phyloP scores from a whole-genome alignment of 2,329 filamentous ascomycete genomes.

The Penicillium digitatum region DNA sequence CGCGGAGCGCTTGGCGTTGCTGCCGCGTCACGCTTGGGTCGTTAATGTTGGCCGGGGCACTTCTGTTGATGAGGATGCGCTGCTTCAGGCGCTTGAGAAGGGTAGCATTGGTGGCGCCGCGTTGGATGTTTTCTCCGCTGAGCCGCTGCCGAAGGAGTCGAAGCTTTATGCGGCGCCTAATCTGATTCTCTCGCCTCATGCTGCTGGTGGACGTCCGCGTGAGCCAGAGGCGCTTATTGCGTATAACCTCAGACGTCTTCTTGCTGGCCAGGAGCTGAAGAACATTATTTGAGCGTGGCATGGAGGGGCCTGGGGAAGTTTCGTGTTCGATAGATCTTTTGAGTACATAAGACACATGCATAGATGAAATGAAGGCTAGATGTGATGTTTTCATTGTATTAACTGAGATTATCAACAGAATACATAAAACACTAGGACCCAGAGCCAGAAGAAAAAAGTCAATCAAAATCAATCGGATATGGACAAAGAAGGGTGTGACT shows the following conservation, averaged over 20 bases:
- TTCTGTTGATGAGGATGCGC: constrained; percentile 22
- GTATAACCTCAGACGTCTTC: constrained; percentile 57
- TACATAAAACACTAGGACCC: too few relatives aligned
- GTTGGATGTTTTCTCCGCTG: constrained; percentile 22
- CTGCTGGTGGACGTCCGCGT: constrained; percentile 43
- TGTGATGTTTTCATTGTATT: too few relatives aligned
- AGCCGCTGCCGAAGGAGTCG: constrained; percentile 21
- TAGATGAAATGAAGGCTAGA: neutral
- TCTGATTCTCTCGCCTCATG: constrained; percentile 22
- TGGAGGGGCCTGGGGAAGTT: neutral
- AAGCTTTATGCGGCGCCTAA: constrained; percentile 23
- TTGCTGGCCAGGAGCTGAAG: constrained; percentile 57
- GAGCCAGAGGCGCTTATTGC: constrained; percentile 57
- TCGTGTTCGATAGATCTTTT: neutral
- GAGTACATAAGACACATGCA: neutral
- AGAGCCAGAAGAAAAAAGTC: too few relatives aligned
- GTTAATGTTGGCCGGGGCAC: constrained; percentile 23
- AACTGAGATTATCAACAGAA: neutral
- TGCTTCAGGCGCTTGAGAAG: constrained; percentile 20
- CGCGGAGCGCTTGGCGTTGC: constrained; percentile 49
- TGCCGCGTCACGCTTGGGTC: constrained; percentile 50
- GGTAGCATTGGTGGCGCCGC: constrained; percentile 21
- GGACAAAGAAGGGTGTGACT: neutral
- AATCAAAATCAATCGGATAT: neutral
- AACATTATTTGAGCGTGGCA: constrained; percentile 40